Conservation (phyloP, 225 moss, liverwort and hornwort species). For the Climacium dendroides region DNA sequence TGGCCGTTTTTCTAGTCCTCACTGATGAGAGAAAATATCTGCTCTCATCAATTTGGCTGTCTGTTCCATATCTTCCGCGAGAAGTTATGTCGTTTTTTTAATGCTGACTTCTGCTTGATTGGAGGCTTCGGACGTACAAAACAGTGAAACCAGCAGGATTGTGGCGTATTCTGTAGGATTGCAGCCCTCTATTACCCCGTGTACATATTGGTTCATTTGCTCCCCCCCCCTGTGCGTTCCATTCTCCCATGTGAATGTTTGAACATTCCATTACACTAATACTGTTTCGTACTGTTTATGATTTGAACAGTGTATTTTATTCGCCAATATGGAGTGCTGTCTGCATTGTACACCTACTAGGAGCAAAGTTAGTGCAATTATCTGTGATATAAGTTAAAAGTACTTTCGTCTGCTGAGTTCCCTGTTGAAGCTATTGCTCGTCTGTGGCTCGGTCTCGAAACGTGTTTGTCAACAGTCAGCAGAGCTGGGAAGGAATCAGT, state of each 20-base stretch:
- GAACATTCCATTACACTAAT: constrained; percentile 13
- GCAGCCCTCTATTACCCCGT: constrained; percentile 8
- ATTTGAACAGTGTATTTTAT: not conserved
- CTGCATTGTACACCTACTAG: not conserved
- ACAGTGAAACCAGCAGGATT: constrained; percentile 28
- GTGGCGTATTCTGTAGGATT: constrained; percentile 33
- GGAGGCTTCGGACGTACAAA: constrained; percentile 17
- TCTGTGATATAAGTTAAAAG: not conserved
- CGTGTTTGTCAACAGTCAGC: not conserved
- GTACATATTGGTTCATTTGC: constrained; percentile 20
- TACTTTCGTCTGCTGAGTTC: not conserved
- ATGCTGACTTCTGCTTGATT: constrained; percentile 29
- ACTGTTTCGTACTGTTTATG: not conserved
- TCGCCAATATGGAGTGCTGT: not conserved
- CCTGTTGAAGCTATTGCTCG: not conserved
- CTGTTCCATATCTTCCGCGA: constrained; percentile 28
- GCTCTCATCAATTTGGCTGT: constrained; percentile 24
- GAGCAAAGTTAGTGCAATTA: not conserved
- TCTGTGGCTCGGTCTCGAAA: not conserved
- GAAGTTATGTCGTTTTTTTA: constrained; percentile 30
- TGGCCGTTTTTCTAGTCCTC: constrained; percentile 8
- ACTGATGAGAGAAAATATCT: constrained; percentile 15
- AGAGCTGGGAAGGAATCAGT: not conserved
- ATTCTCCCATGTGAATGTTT: constrained; percentile 19
- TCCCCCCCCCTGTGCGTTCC: not conserved